Evolutionary conservation across 140 eudicot genomes (phyloP).

Genomic region (Anethum foeniculum): DNA sequence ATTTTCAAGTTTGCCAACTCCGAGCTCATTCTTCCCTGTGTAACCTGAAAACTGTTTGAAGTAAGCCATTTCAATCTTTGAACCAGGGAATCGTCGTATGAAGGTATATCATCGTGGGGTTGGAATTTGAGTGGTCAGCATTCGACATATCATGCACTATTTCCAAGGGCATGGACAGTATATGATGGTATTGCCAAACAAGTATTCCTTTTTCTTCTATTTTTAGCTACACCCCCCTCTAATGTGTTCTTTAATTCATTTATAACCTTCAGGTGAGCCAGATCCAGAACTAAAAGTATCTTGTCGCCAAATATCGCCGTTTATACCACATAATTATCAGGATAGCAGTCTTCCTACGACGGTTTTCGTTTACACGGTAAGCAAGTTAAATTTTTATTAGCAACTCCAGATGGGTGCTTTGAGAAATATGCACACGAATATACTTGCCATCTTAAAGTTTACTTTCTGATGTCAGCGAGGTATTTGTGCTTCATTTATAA

Average conservation of each 20-base stretch:
- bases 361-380: constrained; percentile 92
- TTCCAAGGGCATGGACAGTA: constrained; percentile 95
- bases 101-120: constrained; percentile 96
- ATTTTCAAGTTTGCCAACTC: not conserved
- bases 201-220: constrained; percentile 12
- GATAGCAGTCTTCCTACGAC: constrained; percentile 97
- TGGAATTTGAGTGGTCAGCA: constrained; percentile 95
- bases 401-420: not conserved
- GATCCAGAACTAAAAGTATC: constrained; percentile 93
- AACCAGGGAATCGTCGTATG: constrained; percentile 53
- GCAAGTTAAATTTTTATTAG: constrained; percentile 4
- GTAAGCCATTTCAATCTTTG: not conserved
- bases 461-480: not conserved
- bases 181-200: constrained; percentile 57
- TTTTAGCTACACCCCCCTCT: not conserved
- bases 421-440: not conserved
- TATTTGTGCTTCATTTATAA: not conserved
- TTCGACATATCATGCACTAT: constrained; percentile 87
- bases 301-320: constrained; percentile 95
- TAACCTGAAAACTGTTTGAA: not conserved
- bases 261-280: constrained; percentile 68
- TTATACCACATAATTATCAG: constrained; percentile 85
- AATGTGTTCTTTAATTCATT: not conserved
- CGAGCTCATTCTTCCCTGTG: not conserved
- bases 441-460: not conserved